A percentile compares a stretch with the other conserved stretches of the same genome.
Evolutionary conservation across 176 grass and related monocot species (phyloP).

Genomic region (Aegilops speltoides): DNA sequence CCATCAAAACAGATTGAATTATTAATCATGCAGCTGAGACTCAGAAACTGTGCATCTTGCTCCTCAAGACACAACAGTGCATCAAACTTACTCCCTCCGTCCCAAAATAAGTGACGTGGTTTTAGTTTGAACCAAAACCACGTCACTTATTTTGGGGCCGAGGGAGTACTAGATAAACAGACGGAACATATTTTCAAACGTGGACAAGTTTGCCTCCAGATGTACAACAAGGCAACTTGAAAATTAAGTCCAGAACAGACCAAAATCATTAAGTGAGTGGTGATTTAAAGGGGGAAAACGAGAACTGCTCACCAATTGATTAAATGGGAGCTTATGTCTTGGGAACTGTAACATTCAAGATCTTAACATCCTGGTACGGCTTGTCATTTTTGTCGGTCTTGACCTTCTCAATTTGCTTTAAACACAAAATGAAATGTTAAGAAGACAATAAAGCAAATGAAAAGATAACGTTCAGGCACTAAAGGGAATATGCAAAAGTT

Average conservation of each 20-base stretch:
- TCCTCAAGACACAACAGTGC: not conserved
- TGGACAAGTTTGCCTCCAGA: not conserved
- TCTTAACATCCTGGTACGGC: constrained; percentile 98
- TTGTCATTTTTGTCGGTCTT: constrained; percentile 96
- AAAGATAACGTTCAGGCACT: not conserved
- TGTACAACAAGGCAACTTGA: not conserved
- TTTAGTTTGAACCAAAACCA: too few relatives aligned
- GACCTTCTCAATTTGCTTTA: constrained; percentile 89
- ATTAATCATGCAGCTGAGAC: not conserved
- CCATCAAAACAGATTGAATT: not conserved
- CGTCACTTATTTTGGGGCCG: too few relatives aligned
- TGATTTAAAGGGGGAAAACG: not conserved
- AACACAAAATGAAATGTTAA: constrained; percentile 36
- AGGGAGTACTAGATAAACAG: not conserved
- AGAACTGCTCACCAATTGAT: constrained; percentile 16
- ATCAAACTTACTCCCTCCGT: not conserved
- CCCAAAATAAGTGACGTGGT: too few relatives aligned
- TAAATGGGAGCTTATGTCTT: constrained; percentile 44
- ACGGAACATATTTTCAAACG: not conserved
- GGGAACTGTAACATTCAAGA: constrained; percentile 98
- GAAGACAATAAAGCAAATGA: not conserved
- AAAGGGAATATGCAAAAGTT: not conserved
- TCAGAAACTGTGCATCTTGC: not conserved
- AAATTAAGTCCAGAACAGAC: not conserved
- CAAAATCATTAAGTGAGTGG: not conserved